These are phyloP conservation scores for Chlamydomonas schloesseri DNA, from an alignment of 139 green algal species.

Conservation along the genomic window DNA sequence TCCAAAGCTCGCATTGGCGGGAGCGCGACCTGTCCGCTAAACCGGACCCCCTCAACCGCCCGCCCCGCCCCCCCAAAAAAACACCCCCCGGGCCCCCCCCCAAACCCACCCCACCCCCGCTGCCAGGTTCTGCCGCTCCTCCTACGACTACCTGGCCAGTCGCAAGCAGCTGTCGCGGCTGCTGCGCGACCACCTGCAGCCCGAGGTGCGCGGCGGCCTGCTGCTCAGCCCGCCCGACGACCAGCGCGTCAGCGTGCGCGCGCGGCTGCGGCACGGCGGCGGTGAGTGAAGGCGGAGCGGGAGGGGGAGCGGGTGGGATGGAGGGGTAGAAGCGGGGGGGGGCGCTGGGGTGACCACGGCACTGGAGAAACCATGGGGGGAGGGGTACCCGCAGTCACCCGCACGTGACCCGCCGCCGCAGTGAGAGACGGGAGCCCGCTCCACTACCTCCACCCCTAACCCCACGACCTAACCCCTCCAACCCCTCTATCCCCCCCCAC, in stretches of 20 bases:
- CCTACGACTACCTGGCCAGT: slow-evolving; percentile 16
- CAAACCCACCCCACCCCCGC: not conserved
- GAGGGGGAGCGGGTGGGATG: not conserved
- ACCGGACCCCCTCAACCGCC: not conserved
- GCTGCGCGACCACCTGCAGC: slow-evolving; percentile 10
- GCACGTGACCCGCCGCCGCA: too few species aligned
- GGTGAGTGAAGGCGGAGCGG: not conserved
- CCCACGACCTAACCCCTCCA: too few species aligned
- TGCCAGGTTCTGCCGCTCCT: slow-evolving; percentile 16
- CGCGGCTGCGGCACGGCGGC: slow-evolving; percentile 1
- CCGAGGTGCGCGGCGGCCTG: slow-evolving; percentile 11
- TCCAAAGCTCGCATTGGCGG: not conserved
- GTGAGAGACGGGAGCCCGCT: too few species aligned
- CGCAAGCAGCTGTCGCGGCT: slow-evolving; percentile 18
- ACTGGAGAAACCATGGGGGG: too few species aligned
- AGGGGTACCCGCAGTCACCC: too few species aligned
- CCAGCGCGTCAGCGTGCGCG: slow-evolving; percentile 30
- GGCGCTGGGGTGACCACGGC: too few species aligned
- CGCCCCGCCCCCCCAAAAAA: not conserved
- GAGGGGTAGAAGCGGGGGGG: not conserved
- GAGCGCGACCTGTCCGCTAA: not conserved
- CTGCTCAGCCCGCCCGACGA: slow-evolving; percentile 30
- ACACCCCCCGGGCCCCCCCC: not conserved
- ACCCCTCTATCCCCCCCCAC: too few species aligned
- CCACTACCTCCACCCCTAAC: too few species aligned